A percentile compares a stretch with the other conserved stretches of the same genome.
Evolutionary conservation across 2,329 filamentous ascomycete species (phyloP).

Genomic region (Akanthomyces uredinophilus): DNA sequence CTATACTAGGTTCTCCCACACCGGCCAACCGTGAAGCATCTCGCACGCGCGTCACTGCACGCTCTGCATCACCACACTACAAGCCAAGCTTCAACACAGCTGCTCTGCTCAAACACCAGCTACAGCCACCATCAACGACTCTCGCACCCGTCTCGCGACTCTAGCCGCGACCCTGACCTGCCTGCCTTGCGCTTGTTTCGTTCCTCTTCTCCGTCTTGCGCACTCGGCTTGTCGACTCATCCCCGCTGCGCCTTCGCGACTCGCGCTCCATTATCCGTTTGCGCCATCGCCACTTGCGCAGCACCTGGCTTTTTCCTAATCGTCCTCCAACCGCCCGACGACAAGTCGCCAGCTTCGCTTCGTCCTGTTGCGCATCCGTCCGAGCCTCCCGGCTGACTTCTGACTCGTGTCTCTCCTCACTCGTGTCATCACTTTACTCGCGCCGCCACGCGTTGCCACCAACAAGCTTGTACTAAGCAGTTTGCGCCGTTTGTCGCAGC

Average conservation of each 20-base stretch:
- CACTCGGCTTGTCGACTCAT: neutral
- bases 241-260: conserved; percentile 1
- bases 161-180: neutral
- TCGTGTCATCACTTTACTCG: conserved; percentile 1
- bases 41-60: conserved; percentile 15
- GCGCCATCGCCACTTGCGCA: neutral
- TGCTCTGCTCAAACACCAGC: neutral
- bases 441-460: conserved; percentile 10
- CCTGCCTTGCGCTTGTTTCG: neutral
- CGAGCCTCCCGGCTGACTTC: neutral
- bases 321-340: neutral
- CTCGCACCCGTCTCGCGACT: neutral
- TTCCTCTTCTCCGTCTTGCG: neutral
- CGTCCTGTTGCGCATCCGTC: neutral
- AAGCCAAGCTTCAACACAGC: conserved; percentile 1
- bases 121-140: neutral
- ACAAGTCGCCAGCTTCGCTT: neutral
- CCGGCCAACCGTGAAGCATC: conserved; percentile 11
- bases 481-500: conserved; percentile 7
- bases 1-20: neutral
- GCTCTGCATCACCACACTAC: conserved; percentile 10
- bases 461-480: conserved; percentile 1
- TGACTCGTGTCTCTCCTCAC: neutral
- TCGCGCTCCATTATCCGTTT: neutral
- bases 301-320: neutral